These are phyloP conservation scores for Yamadazyma mexicana DNA, from an alignment of 1,139 yeast genomes.

Conservation along the genomic window DNA sequence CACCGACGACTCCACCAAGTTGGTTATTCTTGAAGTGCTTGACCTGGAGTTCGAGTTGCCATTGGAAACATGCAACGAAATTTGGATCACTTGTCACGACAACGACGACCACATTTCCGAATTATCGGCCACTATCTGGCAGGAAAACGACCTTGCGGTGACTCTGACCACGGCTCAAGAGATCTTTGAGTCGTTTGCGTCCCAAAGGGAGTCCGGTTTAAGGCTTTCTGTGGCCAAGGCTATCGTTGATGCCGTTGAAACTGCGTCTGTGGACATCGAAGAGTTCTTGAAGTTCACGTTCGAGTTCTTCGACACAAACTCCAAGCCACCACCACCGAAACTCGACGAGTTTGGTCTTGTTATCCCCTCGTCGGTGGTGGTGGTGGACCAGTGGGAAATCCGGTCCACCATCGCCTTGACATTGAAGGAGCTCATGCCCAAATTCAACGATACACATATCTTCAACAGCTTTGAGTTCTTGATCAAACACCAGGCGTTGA, in stretches of 20 bases:
- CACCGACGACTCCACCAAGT: slow-evolving; percentile 70
- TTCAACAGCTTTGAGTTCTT: slow-evolving; percentile 57
- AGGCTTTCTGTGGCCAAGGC: slow-evolving; percentile 69
- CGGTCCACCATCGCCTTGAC: slow-evolving; percentile 81
- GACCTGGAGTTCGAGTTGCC: slow-evolving; percentile 84
- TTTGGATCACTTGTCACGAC: slow-evolving; percentile 81
- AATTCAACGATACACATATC: slow-evolving; percentile 41
- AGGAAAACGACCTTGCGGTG: slow-evolving; percentile 61
- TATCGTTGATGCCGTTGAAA: slow-evolving; percentile 40
- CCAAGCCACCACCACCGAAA: slow-evolving; percentile 75
- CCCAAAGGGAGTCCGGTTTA: slow-evolving; percentile 58
- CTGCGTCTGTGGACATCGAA: slow-evolving; percentile 19
- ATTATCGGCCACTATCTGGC: slow-evolving; percentile 82
- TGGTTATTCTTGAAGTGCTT: slow-evolving; percentile 75
- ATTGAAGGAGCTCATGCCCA: slow-evolving; percentile 56
- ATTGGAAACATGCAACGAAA: slow-evolving; percentile 59
- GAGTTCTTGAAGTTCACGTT: slow-evolving; percentile 49
- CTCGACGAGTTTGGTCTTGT: slow-evolving; percentile 80
- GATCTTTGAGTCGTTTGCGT: slow-evolving; percentile 49
- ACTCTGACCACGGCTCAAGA: slow-evolving; percentile 42
- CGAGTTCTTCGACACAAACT: slow-evolving; percentile 55
- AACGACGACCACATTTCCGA: slow-evolving; percentile 63
- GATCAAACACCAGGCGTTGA: slow-evolving; percentile 62
- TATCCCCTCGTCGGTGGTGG: slow-evolving; percentile 58
- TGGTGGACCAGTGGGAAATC: slow-evolving; percentile 78